Conservation (phyloP, 805 yeast species). For the Starmerella vaccinii region DNA sequence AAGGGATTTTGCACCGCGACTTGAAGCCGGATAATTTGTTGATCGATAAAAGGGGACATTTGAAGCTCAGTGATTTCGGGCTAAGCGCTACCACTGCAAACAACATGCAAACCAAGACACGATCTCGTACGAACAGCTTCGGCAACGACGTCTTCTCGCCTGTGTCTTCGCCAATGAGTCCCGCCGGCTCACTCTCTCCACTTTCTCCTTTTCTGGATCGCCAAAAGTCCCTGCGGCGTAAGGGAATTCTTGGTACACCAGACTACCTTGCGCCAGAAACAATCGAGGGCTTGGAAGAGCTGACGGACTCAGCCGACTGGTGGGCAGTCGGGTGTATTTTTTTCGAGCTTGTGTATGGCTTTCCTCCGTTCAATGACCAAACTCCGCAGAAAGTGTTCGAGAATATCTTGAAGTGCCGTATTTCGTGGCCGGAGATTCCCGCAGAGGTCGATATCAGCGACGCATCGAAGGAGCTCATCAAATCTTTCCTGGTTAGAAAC, state of each 20-base stretch:
- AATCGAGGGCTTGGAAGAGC: constrained; percentile 67
- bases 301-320: constrained; percentile 82
- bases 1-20: constrained; percentile 90
- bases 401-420: constrained; percentile 60
- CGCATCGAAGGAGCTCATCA: constrained; percentile 65
- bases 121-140: constrained; percentile 10
- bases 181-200: not conserved
- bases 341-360: constrained; percentile 85
- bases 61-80: constrained; percentile 92
- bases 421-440: constrained; percentile 71
- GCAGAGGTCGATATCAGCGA: constrained; percentile 40
- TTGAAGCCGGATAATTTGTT: constrained; percentile 88
- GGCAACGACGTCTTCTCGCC: constrained; percentile 5
- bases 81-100: constrained; percentile 31
- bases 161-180: not conserved
- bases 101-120: not conserved
- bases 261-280: constrained; percentile 97
- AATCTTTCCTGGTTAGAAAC: constrained; percentile 49
- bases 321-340: constrained; percentile 96
- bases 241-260: constrained; percentile 68
- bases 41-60: constrained; percentile 77
- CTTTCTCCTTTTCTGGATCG: not conserved
- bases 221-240: not conserved
- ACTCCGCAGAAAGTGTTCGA: constrained; percentile 73
- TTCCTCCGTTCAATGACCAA: constrained; percentile 84